Percentiles rank a stretch among this genome's conserved stretches.
Conservation (phyloP, 2,329 filamentous ascomycete species). For the Xylariaceae sp. region DNA sequence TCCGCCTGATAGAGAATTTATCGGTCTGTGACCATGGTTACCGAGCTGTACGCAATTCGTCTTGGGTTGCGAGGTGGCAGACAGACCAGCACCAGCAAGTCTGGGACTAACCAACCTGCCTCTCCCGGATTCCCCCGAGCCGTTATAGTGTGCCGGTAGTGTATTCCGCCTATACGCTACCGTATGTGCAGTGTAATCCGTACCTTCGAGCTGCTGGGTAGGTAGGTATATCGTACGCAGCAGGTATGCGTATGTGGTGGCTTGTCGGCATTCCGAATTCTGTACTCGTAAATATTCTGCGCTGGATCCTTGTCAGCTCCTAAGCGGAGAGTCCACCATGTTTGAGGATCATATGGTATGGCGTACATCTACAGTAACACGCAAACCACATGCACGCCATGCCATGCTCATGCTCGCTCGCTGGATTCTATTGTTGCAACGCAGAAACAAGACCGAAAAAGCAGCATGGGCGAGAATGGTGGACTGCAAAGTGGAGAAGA, state of each 20-base stretch:
- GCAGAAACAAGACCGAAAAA: neutral
- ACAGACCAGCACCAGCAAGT: no score
- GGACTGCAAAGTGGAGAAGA: neutral
- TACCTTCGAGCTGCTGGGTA: neutral
- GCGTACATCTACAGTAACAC: slow-evolving; percentile 9
- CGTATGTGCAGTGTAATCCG: neutral
- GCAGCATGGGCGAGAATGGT: neutral
- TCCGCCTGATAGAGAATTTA: slow-evolving; percentile 12
- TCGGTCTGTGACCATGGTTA: slow-evolving; percentile 6
- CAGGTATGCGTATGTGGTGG: no score
- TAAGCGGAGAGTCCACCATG: slow-evolving; percentile 6
- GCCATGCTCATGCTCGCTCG: neutral
- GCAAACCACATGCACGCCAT: slow-evolving; percentile 14
- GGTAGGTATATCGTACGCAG: neutral
- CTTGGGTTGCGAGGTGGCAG: no score
- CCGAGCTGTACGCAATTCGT: neutral
- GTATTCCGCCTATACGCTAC: neutral
- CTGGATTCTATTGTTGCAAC: neutral
- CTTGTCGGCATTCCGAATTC: no score
- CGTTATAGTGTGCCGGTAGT: neutral
- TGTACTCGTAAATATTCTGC: no score
- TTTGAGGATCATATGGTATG: slow-evolving; percentile 7
- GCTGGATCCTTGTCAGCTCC: no score
- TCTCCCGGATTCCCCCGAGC: neutral
- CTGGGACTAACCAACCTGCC: neutral